Evolutionary conservation across 257 asterid genomes (phyloP).

Genomic region (Osmanthus fragrans): DNA sequence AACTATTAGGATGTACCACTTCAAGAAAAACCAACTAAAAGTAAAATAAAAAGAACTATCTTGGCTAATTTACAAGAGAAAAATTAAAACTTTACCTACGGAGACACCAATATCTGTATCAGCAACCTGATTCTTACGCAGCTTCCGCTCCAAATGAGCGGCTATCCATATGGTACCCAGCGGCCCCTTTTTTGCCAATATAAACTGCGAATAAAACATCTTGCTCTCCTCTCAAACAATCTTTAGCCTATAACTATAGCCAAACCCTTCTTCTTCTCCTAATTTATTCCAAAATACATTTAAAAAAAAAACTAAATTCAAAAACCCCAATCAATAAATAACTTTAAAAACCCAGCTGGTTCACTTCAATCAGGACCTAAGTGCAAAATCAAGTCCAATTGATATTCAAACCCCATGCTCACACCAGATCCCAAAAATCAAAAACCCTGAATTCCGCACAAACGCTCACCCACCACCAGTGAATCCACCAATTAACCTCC

Average conservation of each 20-base stretch:
- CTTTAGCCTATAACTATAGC: constrained; percentile 18
- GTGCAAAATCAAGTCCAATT: constrained; percentile 20
- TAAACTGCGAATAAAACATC: constrained; percentile 96
- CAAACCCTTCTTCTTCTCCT: constrained; percentile 18
- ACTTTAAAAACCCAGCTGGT: background rate
- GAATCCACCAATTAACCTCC: constrained; percentile 9
- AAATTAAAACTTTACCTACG: constrained; percentile 60
- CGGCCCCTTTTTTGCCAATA: constrained; percentile 98
- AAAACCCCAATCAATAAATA: background rate
- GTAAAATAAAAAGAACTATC: background rate
- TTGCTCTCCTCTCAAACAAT: constrained; percentile 21
- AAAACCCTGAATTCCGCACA: constrained; percentile 35
- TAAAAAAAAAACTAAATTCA: constrained; percentile 13
- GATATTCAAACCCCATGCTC: constrained; percentile 26
- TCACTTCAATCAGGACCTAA: constrained; percentile 41
- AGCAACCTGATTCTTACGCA: constrained; percentile 97
- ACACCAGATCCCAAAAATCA: background rate
- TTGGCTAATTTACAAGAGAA: background rate
- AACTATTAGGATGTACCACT: background rate
- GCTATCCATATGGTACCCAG: constrained; percentile 98
- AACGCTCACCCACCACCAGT: constrained; percentile 3
- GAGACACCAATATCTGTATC: constrained; percentile 98
- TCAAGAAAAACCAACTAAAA: background rate
- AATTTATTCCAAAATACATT: constrained; percentile 4
- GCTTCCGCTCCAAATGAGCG: constrained; percentile 96